phyloP scores from a whole-genome alignment of 129 eudicot species.

The Escallonia herrerae region DNA sequence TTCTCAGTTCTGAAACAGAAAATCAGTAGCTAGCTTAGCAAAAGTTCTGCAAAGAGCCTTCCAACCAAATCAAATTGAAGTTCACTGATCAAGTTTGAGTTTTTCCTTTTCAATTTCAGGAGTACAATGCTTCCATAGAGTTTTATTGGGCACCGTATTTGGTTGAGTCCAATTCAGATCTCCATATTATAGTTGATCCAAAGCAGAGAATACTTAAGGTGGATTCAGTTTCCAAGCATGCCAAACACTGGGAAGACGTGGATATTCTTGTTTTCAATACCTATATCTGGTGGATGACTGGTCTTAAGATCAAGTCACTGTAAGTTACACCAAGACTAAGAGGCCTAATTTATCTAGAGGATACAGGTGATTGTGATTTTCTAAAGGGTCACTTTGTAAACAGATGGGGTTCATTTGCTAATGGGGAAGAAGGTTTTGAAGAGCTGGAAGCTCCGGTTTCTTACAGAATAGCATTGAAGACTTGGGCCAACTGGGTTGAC shows the following conservation, averaged over 20 bases:
- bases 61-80: no score
- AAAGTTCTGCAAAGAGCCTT: no score
- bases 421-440: slow-evolving; percentile 88
- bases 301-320: slow-evolving; percentile 68
- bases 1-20: no score
- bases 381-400: not conserved
- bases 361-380: not conserved
- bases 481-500: slow-evolving; percentile 99
- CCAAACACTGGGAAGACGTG: slow-evolving; percentile 72
- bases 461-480: slow-evolving; percentile 69
- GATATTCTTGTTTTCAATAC: slow-evolving; percentile 83
- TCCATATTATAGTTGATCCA: slow-evolving; percentile 58
- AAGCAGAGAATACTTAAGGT: slow-evolving; percentile 74
- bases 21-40: no score
- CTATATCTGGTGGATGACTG: slow-evolving; percentile 99
- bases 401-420: slow-evolving; percentile 97
- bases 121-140: slow-evolving; percentile 84
- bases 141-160: slow-evolving; percentile 94
- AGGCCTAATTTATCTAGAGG: not conserved
- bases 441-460: slow-evolving; percentile 73
- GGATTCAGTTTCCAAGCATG: slow-evolving; percentile 79
- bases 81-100: no score
- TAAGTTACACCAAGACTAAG: slow-evolving; percentile 28
- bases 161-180: slow-evolving; percentile 77
- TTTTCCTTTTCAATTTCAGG: slow-evolving; percentile 26